phyloP scores from a whole-genome alignment of 1,284 basidiomycete genomes.

The Coniferiporia sulphurascens region DNA sequence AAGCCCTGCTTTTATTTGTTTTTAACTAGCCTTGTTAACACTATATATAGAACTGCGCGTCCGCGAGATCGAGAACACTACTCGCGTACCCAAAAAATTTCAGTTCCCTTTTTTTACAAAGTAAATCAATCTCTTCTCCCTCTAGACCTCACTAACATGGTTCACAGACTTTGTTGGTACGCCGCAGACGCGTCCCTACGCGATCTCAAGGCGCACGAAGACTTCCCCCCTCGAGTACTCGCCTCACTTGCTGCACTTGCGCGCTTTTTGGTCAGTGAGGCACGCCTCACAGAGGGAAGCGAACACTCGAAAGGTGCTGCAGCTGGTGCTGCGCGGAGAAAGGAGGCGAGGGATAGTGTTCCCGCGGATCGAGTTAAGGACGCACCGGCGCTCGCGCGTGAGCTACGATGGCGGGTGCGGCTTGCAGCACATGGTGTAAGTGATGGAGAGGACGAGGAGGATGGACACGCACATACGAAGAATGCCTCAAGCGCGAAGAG shows the following conservation, averaged over 20 bases:
- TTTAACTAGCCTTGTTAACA: conserved; percentile 5
- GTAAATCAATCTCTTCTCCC: conserved; percentile 40
- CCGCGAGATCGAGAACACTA: conserved; percentile 87
- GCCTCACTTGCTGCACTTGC: conserved; percentile 69
- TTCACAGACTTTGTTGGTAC: conserved; percentile 80
- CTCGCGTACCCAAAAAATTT: conserved; percentile 93
- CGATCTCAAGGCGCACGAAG: conserved; percentile 61
- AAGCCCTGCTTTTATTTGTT: conserved; percentile 28
- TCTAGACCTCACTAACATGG: conserved; percentile 1
- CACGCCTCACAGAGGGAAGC: conserved; percentile 59
- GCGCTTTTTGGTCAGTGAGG: conserved; percentile 77
- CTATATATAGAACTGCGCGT: conserved; percentile 68
- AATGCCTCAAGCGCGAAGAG: conserved; percentile 42
- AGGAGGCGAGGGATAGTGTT: conserved; percentile 74
- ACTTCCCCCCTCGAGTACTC: conserved; percentile 61
- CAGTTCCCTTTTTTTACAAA: conserved; percentile 84
- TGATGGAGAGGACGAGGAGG: conserved; percentile 54
- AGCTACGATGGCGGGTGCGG: conserved; percentile 76
- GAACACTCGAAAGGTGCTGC: conserved; percentile 26
- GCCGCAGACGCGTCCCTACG: conserved; percentile 75
- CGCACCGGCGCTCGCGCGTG: conserved; percentile 69
- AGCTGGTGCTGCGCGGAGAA: conserved; percentile 36
- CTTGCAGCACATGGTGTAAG: conserved; percentile 60
- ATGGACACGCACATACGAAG: conserved; percentile 21
- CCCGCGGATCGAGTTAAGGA: conserved; percentile 80